Evolutionary conservation across 495 filamentous ascomycete species (phyloP).

Genomic region (Collariella sp.): DNA sequence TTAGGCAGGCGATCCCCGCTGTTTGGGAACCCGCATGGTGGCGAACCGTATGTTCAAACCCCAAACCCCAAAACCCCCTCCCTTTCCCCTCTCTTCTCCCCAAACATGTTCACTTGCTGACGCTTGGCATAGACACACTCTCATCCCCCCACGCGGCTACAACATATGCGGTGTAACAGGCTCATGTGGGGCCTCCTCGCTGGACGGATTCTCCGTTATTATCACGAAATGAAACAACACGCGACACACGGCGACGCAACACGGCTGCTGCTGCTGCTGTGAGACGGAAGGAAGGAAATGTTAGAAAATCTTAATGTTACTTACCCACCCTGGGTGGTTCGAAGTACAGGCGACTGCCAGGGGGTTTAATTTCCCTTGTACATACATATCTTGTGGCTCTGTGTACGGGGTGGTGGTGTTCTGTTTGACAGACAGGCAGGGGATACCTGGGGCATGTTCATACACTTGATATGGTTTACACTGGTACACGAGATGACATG

Average conservation of each 20-base stretch:
- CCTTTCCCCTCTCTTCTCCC: background rate
- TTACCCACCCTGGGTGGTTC: too few relatives aligned
- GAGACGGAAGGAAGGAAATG: too few relatives aligned
- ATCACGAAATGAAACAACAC: constrained; percentile 53
- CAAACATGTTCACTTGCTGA: constrained; percentile 1
- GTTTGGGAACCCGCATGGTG: constrained; percentile 75
- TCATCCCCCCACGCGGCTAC: constrained; percentile 86
- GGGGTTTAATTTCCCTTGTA: too few relatives aligned
- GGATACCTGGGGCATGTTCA: too few relatives aligned
- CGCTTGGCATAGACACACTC: constrained; percentile 54
- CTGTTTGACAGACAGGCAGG: too few relatives aligned
- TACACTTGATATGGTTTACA: too few relatives aligned
- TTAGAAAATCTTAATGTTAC: too few relatives aligned
- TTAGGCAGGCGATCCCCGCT: constrained; percentile 74
- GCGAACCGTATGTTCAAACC: constrained; percentile 56
- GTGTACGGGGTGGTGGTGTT: too few relatives aligned
- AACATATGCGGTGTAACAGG: constrained; percentile 82
- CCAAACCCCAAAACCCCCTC: background rate
- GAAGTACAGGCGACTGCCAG: too few relatives aligned
- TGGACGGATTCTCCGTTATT: constrained; percentile 85
- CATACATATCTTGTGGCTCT: too few relatives aligned
- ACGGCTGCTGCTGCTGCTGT: background rate
- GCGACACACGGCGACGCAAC: too few relatives aligned
- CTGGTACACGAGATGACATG: too few relatives aligned
- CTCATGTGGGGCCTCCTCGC: constrained; percentile 67